Evolutionary conservation across 768 basidiomycete species (phyloP).

Genomic region (Hygrocybe coccinea): DNA sequence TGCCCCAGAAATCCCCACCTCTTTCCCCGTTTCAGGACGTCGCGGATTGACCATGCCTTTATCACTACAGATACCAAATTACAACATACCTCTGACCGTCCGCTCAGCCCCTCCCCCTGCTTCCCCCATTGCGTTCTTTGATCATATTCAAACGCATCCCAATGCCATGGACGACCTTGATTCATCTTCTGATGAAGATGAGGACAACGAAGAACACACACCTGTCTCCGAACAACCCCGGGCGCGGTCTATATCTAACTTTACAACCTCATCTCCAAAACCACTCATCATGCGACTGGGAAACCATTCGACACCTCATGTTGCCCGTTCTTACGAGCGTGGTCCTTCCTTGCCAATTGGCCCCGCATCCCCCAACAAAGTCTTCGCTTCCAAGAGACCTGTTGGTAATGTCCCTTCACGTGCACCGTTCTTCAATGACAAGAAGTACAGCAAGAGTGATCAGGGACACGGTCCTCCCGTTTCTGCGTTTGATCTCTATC

Average conservation of each 20-base stretch:
- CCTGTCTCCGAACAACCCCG: slow-evolving; percentile 31
- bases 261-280: slow-evolving; percentile 27
- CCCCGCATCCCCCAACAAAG: slow-evolving; percentile 17
- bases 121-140: slow-evolving; percentile 70
- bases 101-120: slow-evolving; percentile 61
- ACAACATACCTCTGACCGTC: slow-evolving; percentile 40
- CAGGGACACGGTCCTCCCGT: slow-evolving; percentile 32
- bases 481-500: slow-evolving; percentile 45
- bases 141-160: slow-evolving; percentile 62
- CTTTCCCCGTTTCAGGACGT: slow-evolving; percentile 34
- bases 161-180: slow-evolving; percentile 74
- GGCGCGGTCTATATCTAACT: slow-evolving; percentile 36
- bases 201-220: slow-evolving; percentile 16
- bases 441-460: slow-evolving; percentile 39
- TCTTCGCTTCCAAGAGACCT: slow-evolving; percentile 41
- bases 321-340: slow-evolving; percentile 39
- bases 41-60: slow-evolving; percentile 29
- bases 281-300: slow-evolving; percentile 58
- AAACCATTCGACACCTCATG: slow-evolving; percentile 66
- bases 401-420: slow-evolving; percentile 48
- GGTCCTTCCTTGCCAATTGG: slow-evolving; percentile 29
- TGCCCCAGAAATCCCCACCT: slow-evolving; percentile 19
- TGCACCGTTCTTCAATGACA: slow-evolving; percentile 44
- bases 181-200: slow-evolving; percentile 48
- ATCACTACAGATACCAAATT: slow-evolving; percentile 44